Evolutionary conservation across 2,329 filamentous ascomycete species (phyloP).

Genomic region (Rutstroemia sydowiana): DNA sequence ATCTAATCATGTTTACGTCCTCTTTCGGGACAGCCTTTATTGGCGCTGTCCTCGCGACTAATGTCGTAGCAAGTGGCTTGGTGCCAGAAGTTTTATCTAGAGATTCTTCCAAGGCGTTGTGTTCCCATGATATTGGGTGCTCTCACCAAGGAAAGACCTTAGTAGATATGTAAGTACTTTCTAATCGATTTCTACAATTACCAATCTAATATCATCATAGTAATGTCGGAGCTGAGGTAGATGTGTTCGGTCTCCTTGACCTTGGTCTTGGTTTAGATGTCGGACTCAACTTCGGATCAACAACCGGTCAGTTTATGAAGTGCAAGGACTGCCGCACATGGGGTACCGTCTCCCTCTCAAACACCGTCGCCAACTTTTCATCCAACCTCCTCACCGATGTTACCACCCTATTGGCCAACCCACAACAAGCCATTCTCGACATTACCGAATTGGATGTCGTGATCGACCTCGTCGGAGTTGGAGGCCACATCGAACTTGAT

Average conservation of each 20-base stretch:
- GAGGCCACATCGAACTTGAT: constrained; percentile 20
- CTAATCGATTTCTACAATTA: neutral
- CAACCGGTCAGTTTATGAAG: constrained; percentile 8
- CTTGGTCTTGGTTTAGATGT: neutral
- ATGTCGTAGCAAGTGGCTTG: neutral
- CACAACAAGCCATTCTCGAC: constrained; percentile 12
- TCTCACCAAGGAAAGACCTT: constrained; percentile 15
- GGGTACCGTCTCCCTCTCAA: constrained; percentile 20
- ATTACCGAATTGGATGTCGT: constrained; percentile 18
- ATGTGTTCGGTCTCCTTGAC: no score
- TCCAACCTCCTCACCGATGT: constrained; percentile 11
- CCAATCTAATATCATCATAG: constrained; percentile 1
- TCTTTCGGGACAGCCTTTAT: constrained; percentile 8
- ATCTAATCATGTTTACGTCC: constrained; percentile 3
- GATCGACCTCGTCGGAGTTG: constrained; percentile 16
- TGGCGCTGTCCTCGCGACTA: constrained; percentile 8
- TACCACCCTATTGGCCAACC: constrained; percentile 16
- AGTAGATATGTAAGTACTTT: constrained; percentile 17
- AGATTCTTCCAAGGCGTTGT: neutral
- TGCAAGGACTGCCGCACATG: constrained; percentile 23
- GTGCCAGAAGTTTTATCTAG: neutral
- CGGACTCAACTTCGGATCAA: constrained; percentile 4
- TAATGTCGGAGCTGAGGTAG: neutral
- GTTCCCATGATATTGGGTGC: constrained; percentile 6
- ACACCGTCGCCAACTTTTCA: constrained; percentile 14